A percentile compares a stretch with the other conserved stretches of the same genome.
phyloP scores from a whole-genome alignment of 331 rosid species.

The Telfairia occidentalis region DNA sequence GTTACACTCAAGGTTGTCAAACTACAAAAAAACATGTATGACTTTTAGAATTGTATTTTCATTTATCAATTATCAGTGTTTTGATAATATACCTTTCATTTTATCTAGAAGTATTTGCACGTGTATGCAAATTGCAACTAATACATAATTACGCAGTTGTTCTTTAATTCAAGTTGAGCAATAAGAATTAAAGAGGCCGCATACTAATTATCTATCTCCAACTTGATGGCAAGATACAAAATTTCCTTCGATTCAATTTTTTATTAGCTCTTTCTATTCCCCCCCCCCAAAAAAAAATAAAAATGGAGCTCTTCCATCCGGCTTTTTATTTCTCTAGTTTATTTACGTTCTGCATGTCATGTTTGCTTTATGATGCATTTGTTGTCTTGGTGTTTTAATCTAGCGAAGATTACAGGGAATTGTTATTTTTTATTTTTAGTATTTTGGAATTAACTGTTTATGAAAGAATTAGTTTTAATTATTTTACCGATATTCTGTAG shows the following conservation, averaged over 20 bases:
- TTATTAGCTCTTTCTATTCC: no score
- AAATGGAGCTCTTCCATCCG: no score
- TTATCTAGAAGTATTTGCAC: not conserved
- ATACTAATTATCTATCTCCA: no score
- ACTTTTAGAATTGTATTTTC: not conserved
- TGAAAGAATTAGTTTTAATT: not conserved
- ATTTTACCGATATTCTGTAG: slow-evolving; percentile 21
- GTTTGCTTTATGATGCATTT: no score
- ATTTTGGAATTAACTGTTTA: not conserved
- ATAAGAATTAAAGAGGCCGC: not conserved
- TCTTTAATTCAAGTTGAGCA: not conserved
- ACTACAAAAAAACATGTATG: not conserved
- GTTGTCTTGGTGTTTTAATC: not conserved
- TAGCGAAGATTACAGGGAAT: not conserved
- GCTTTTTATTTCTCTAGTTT: no score
- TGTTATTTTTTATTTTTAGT: not conserved
- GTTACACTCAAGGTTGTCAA: not conserved
- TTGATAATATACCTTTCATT: not conserved
- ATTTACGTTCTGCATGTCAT: no score
- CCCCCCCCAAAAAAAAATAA: no score
- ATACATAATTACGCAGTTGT: not conserved
- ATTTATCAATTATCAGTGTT: not conserved
- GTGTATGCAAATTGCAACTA: not conserved
- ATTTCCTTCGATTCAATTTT: no score
- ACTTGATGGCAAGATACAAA: no score